Evolutionary conservation across 345 rosid species (phyloP).

Genomic region (Lepidium africanum): DNA sequence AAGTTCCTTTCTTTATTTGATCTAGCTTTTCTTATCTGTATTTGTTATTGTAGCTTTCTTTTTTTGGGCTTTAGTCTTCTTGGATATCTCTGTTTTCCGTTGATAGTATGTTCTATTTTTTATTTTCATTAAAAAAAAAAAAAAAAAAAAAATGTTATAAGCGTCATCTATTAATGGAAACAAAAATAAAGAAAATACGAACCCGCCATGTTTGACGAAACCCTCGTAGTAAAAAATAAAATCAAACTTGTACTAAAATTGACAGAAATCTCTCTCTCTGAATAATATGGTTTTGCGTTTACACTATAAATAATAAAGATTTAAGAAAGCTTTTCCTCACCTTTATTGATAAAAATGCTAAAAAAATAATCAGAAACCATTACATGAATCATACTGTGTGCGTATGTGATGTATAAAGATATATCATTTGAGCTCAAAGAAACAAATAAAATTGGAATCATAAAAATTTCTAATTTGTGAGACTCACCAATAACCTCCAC

Average conservation of each 20-base stretch:
- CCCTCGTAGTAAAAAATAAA: background rate
- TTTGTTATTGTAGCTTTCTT: too few relatives aligned
- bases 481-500: slow-evolving; percentile 86
- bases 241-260: background rate
- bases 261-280: background rate
- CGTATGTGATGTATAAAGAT: background rate
- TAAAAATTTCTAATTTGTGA: background rate
- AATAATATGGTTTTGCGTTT: background rate
- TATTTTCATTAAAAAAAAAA: too few relatives aligned
- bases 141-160: too few relatives aligned
- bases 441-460: background rate
- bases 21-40: too few relatives aligned
- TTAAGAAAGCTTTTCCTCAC: background rate
- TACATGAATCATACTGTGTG: background rate
- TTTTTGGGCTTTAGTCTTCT: too few relatives aligned
- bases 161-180: background rate
- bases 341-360: slow-evolving; percentile 6
- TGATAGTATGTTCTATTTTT: too few relatives aligned
- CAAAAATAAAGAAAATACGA: background rate
- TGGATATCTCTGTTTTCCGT: too few relatives aligned
- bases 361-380: background rate
- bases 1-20: too few relatives aligned
- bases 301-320: too few relatives aligned
- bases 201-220: background rate
- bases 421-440: background rate